Conservation (phyloP, 1,139 yeast species). For the Sugiyamaella sp. region DNA sequence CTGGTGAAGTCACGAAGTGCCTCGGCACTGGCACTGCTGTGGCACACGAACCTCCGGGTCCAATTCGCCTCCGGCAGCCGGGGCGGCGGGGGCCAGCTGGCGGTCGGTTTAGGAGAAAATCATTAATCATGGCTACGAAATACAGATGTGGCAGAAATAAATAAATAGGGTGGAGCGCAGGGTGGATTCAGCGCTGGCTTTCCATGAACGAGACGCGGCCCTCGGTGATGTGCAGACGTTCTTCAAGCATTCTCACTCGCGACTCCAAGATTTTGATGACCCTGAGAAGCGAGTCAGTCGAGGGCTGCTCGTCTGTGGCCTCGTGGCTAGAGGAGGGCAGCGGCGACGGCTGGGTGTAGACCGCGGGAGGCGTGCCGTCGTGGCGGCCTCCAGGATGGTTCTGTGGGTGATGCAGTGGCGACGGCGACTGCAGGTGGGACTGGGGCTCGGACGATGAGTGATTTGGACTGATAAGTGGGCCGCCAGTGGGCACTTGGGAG, state of each 20-base stretch:
- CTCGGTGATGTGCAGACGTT: slow-evolving; percentile 39
- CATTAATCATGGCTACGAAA: neutral
- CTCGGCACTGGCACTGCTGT: no score
- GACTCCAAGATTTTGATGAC: slow-evolving; percentile 37
- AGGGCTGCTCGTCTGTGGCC: neutral
- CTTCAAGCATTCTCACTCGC: slow-evolving; percentile 39
- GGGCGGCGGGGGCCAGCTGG: neutral
- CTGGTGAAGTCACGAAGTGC: neutral
- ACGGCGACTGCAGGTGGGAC: neutral
- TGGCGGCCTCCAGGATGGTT: neutral
- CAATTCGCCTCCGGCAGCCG: no score
- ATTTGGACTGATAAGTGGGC: no score
- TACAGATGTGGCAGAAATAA: neutral
- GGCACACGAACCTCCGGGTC: no score
- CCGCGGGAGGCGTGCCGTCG: neutral
- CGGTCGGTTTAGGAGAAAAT: neutral
- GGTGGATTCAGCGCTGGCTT: slow-evolving; percentile 13
- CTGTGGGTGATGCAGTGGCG: slow-evolving; percentile 5
- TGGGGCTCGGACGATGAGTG: no score
- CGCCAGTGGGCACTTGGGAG: no score
- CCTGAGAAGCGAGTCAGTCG: slow-evolving; percentile 24
- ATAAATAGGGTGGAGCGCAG: neutral
- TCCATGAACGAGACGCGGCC: slow-evolving; percentile 37
- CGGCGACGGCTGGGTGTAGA: neutral
- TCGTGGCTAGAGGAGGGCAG: neutral